phyloP scores from a whole-genome alignment of 75 land plant species.

The Ceratopteris richardii region DNA sequence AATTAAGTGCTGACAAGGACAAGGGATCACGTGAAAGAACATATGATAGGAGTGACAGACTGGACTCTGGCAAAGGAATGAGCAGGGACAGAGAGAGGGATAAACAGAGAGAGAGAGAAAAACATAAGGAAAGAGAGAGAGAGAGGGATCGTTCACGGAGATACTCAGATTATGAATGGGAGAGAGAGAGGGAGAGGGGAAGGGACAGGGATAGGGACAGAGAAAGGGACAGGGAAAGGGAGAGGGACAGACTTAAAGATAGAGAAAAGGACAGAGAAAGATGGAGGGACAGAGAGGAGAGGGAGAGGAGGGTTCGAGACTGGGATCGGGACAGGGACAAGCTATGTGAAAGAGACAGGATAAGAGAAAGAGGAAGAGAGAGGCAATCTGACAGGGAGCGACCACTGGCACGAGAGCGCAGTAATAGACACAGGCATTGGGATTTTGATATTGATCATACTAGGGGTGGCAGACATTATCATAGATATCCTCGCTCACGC shows the following conservation, averaged over 20 bases:
- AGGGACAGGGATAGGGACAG: slow-evolving; percentile 4
- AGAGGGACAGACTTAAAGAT: not conserved
- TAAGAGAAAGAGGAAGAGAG: not conserved
- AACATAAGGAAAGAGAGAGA: not conserved
- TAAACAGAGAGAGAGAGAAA: not conserved
- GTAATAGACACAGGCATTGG: slow-evolving; percentile 1
- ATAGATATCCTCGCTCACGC: not conserved
- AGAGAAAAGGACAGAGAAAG: slow-evolving; percentile 5
- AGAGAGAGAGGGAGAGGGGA: not conserved
- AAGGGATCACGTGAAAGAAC: not conserved
- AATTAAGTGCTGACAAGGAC: not conserved
- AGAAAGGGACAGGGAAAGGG: slow-evolving; percentile 1
- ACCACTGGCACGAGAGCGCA: not conserved
- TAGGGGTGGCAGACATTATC: not conserved
- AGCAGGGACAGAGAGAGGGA: not conserved
- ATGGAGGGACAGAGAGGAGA: slow-evolving; percentile 5
- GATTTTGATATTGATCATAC: not conserved
- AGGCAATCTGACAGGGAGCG: not conserved
- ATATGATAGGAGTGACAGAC: not conserved
- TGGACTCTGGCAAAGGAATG: not conserved
- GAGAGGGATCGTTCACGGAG: not conserved
- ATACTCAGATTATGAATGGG: not conserved
- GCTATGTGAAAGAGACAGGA: not conserved
- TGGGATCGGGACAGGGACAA: slow-evolving; percentile 6
- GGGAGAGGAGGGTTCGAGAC: not conserved